These are phyloP conservation scores for Calonectria naviculata DNA, from an alignment of 2,329 filamentous ascomycete species.

Conservation along the genomic window DNA sequence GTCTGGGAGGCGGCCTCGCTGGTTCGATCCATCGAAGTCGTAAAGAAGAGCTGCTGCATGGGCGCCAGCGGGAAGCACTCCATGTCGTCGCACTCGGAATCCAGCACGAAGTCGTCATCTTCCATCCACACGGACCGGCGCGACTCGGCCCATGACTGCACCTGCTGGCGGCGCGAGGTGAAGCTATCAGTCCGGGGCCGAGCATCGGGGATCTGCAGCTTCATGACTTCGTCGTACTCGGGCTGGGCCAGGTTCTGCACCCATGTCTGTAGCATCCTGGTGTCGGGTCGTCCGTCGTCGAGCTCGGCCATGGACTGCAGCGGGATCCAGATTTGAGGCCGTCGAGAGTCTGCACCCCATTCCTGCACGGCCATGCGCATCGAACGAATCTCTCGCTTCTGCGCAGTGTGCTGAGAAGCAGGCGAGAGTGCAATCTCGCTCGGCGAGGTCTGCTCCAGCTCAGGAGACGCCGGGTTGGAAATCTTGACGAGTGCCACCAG, in stretches of 20 bases:
- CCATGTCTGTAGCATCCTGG: conserved; percentile 62
- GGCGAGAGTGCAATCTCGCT: conserved; percentile 27
- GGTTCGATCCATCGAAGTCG: conserved; percentile 55
- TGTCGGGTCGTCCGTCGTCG: conserved; percentile 51
- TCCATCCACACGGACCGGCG: conserved; percentile 42
- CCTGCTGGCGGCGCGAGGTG: conserved; percentile 4
- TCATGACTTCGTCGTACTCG: conserved; percentile 57
- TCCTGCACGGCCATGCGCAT: conserved; percentile 54
- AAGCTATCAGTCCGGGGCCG: conserved; percentile 13
- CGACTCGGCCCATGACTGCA: conserved; percentile 28
- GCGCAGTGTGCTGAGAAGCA: conserved; percentile 51
- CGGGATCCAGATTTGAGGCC: conserved; percentile 61
- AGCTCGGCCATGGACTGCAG: conserved; percentile 58
- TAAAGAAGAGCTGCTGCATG: conserved; percentile 66
- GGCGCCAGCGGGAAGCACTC: conserved; percentile 59
- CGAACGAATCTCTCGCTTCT: conserved; percentile 53
- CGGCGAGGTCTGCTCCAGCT: conserved; percentile 43
- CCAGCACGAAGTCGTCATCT: conserved; percentile 32
- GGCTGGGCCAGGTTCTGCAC: conserved; percentile 63
- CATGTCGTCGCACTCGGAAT: conserved; percentile 40
- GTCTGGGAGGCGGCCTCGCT: conserved; percentile 34
- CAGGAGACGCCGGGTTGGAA: conserved; percentile 24
- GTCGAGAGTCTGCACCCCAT: conserved; percentile 43
- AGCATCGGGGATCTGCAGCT: conserved; percentile 55
- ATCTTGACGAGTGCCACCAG: conserved; percentile 60